Percentiles rank a stretch among this genome's conserved stretches.
These are phyloP conservation scores for Candida wancherniae DNA, from an alignment of 805 yeast species.

Conservation along the genomic window DNA sequence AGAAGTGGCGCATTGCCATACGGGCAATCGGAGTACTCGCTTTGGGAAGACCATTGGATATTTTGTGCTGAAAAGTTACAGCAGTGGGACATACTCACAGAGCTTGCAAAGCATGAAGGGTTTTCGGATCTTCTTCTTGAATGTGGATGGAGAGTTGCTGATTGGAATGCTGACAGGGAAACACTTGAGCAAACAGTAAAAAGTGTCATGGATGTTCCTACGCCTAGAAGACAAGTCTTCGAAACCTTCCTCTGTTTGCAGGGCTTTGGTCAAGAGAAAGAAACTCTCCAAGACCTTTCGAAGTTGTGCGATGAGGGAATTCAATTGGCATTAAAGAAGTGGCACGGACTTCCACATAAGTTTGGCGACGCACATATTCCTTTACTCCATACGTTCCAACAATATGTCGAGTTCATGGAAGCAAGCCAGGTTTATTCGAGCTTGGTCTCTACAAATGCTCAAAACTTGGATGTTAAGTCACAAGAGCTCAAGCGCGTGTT, in stretches of 20 bases:
- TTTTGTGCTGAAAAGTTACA: conserved; percentile 94
- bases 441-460: conserved; percentile 83
- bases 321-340: conserved; percentile 82
- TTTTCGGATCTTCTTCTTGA: conserved; percentile 92
- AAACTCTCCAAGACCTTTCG: conserved; percentile 78
- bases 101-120: conserved; percentile 95
- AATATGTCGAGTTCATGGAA: conserved; percentile 94
- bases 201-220: conserved; percentile 97
- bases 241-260: conserved; percentile 92
- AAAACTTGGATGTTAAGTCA: conserved; percentile 84
- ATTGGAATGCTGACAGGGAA: conserved; percentile 93
- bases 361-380: conserved; percentile 83
- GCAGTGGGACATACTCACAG: conserved; percentile 97
- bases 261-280: conserved; percentile 88
- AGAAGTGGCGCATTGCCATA: conserved; percentile 92
- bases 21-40: conserved; percentile 88
- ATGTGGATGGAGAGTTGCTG: conserved; percentile 99
- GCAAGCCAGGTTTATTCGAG: conserved; percentile 92
- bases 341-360: conserved; percentile 85
- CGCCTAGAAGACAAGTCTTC: conserved; percentile 92
- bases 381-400: conserved; percentile 90
- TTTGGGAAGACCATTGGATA: conserved; percentile 99
- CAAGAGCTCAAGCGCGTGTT: conserved; percentile 92
- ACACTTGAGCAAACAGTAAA: conserved; percentile 91
- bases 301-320: conserved; percentile 93